A percentile compares a stretch with the other conserved stretches of the same genome.
phyloP scores from a whole-genome alignment of 2,329 filamentous ascomycete genomes.

The Nothophoma quercina region DNA sequence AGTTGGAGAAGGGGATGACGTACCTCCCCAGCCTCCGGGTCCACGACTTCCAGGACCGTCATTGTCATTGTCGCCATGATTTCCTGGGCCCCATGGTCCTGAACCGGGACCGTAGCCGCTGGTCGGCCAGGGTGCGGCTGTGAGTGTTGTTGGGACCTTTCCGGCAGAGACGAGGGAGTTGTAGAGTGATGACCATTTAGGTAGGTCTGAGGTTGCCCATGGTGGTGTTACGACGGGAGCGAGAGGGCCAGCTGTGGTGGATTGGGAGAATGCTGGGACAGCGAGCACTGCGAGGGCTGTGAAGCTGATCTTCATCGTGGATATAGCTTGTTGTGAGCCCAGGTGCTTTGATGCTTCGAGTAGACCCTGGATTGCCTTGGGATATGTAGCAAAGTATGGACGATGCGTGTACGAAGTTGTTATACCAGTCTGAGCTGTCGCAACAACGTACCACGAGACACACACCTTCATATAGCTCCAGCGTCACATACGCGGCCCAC shows the following conservation, averaged over 20 bases:
- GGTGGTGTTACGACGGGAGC: slow-evolving; percentile 20
- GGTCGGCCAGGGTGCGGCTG: slow-evolving; percentile 33
- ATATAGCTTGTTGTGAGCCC: slow-evolving; percentile 10
- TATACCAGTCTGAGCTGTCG: background rate
- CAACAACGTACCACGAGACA: background rate
- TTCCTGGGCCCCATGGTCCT: slow-evolving; percentile 30
- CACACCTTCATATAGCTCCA: slow-evolving; percentile 11
- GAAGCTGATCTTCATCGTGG: slow-evolving; percentile 14
- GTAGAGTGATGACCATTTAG: slow-evolving; percentile 37
- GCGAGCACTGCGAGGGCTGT: slow-evolving; percentile 8
- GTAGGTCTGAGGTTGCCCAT: slow-evolving; percentile 32
- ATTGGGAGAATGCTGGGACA: slow-evolving; percentile 2
- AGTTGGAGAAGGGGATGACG: background rate
- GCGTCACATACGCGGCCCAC: slow-evolving; percentile 15
- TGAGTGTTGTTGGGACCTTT: slow-evolving; percentile 37
- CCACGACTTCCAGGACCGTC: slow-evolving; percentile 18
- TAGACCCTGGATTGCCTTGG: no score
- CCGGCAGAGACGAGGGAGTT: slow-evolving; percentile 34
- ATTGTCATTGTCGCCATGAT: background rate
- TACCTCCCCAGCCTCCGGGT: slow-evolving; percentile 33
- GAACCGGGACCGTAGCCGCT: slow-evolving; percentile 30
- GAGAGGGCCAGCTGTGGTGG: slow-evolving; percentile 1
- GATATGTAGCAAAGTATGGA: no score
- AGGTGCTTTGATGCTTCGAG: no score
- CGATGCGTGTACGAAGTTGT: background rate